Percentiles rank a stretch among this genome's conserved stretches.
These are phyloP conservation scores for Phytophthora tentaculata DNA, from an alignment of 352 stramenopile species.

Conservation along the genomic window DNA sequence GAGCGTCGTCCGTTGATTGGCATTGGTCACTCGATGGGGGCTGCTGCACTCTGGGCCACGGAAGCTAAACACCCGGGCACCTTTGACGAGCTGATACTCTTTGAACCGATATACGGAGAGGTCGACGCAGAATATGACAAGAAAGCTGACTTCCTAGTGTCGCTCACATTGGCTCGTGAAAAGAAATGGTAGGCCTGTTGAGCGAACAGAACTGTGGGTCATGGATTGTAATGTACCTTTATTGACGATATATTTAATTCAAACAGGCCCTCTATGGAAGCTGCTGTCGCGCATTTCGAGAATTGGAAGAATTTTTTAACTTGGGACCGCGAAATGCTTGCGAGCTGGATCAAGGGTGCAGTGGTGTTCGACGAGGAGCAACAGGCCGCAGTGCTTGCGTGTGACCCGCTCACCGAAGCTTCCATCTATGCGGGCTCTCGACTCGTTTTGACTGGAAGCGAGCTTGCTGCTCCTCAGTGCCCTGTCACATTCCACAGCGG, in stretches of 20 bases:
- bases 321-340: constrained; percentile 50
- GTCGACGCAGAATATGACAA: constrained; percentile 15
- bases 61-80: constrained; percentile 48
- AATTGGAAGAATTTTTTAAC: constrained; percentile 44
- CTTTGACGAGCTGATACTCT: constrained; percentile 54
- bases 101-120: constrained; percentile 52
- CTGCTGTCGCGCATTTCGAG: constrained; percentile 35
- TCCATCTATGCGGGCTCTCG: constrained; percentile 40
- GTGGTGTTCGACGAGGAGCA: constrained; percentile 43
- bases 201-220: not conserved
- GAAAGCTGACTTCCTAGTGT: constrained; percentile 44
- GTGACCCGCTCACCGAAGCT: constrained; percentile 53
- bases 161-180: constrained; percentile 40
- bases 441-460: constrained; percentile 28
- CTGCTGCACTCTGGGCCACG: constrained; percentile 42
- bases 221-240: not conserved
- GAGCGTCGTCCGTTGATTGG: constrained; percentile 33
- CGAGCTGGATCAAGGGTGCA: constrained; percentile 41
- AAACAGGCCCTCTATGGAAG: constrained; percentile 30
- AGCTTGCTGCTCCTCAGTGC: constrained; percentile 36
- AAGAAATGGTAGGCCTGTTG: constrained; percentile 37
- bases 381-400: constrained; percentile 29
- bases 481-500: constrained; percentile 38
- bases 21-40: constrained; percentile 56
- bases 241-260: not conserved